Conservation (phyloP, 345 rosid genomes). For the Luvunga scandens region DNA sequence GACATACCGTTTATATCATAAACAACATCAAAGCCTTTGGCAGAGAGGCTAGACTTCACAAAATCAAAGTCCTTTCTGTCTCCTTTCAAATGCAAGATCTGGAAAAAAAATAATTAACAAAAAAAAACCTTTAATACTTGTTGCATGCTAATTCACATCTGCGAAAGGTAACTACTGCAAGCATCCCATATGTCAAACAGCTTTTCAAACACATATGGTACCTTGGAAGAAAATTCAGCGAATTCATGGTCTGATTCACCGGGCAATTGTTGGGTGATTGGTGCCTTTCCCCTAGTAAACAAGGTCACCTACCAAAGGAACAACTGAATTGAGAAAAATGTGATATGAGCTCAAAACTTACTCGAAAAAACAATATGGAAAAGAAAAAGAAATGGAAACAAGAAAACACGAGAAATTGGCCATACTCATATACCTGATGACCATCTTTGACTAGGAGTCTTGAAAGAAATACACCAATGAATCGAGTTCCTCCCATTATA, state of each 20-base stretch:
- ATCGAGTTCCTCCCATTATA: conserved; percentile 95
- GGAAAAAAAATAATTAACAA: conserved; percentile 23
- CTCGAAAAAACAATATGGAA: not conserved
- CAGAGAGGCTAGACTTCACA: conserved; percentile 90
- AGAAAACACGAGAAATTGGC: not conserved
- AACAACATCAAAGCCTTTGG: conserved; percentile 89
- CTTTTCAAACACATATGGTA: conserved; percentile 18
- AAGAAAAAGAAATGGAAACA: not conserved
- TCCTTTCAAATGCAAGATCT: conserved; percentile 95
- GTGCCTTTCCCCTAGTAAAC: conserved; percentile 93
- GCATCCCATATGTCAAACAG: not conserved
- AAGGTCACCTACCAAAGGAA: conserved; percentile 67
- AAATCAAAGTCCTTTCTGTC: conserved; percentile 93
- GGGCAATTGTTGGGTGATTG: conserved; percentile 78
- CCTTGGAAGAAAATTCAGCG: conserved; percentile 88
- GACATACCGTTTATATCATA: conserved; percentile 87
- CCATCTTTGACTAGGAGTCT: conserved; percentile 93
- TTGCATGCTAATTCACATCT: not conserved
- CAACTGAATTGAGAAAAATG: not conserved
- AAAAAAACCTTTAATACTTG: not conserved
- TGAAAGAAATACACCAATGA: conserved; percentile 83
- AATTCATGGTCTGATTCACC: conserved; percentile 88
- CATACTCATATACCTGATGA: conserved; percentile 54
- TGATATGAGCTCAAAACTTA: not conserved
- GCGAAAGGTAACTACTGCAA: not conserved